These are phyloP conservation scores for Dactylorhiza incarnata DNA, from an alignment of 106 monocot genomes.

Conservation along the genomic window DNA sequence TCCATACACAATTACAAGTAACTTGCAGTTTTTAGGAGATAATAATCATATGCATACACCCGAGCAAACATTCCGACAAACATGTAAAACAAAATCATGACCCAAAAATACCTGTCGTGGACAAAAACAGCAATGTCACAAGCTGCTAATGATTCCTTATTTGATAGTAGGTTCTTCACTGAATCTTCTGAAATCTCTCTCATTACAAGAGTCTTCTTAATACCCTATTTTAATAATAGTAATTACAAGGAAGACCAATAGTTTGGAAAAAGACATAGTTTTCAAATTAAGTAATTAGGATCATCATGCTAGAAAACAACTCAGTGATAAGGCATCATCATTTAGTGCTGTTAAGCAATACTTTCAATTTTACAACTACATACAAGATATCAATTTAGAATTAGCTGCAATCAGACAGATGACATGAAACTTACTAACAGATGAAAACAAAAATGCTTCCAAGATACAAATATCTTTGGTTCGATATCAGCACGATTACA, in stretches of 20 bases:
- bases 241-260: neutral
- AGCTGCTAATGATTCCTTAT: constrained; percentile 77
- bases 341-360: neutral
- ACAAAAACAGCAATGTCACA: constrained; percentile 91
- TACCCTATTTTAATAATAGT: constrained; percentile 28
- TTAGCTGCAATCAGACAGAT: neutral
- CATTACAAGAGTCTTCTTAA: constrained; percentile 83
- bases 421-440: neutral
- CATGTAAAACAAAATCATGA: neutral
- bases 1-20: too few species aligned
- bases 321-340: neutral
- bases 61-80: neutral
- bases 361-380: neutral
- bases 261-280: neutral
- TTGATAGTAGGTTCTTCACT: constrained; percentile 49
- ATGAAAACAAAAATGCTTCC: neutral
- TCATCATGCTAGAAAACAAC: neutral
- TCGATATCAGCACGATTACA: neutral
- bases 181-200: constrained; percentile 83
- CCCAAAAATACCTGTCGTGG: constrained; percentile 63
- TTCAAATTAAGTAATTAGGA: neutral
- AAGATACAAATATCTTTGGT: neutral
- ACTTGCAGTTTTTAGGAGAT: too few species aligned
- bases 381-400: neutral
- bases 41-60: too few species aligned